These are phyloP conservation scores for Juglanconis oblonga DNA, from an alignment of 2,329 filamentous ascomycete species.

Conservation along the genomic window DNA sequence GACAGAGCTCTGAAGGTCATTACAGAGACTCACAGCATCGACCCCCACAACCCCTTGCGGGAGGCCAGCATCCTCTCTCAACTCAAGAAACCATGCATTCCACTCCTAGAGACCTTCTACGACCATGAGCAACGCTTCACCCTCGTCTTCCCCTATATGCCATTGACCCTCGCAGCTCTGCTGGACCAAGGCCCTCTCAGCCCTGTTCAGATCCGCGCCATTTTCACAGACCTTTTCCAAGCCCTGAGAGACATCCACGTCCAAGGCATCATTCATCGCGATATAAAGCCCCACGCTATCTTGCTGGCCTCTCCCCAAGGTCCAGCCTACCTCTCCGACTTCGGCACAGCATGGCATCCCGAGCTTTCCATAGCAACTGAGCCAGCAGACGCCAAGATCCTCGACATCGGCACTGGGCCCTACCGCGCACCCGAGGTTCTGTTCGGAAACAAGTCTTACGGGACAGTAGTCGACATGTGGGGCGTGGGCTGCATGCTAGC, in stretches of 20 bases:
- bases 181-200: conserved; percentile 48
- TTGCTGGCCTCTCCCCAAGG: conserved; percentile 65
- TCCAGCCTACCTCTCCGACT: conserved; percentile 80
- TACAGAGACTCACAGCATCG: conserved; percentile 65
- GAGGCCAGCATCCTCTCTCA: conserved; percentile 72
- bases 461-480: conserved; percentile 80
- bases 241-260: conserved; percentile 71
- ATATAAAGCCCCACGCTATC: conserved; percentile 90
- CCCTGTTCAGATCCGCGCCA: conserved; percentile 32
- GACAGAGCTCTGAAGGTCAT: conserved; percentile 80
- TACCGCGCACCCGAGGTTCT: conserved; percentile 89
- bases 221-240: conserved; percentile 65
- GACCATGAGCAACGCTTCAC: conserved; percentile 70
- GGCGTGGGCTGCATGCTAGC: conserved; percentile 79
- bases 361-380: conserved; percentile 59
- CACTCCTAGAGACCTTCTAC: conserved; percentile 70
- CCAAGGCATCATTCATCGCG: conserved; percentile 81
- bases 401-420: conserved; percentile 88
- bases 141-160: conserved; percentile 82
- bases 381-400: conserved; percentile 66
- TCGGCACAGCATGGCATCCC: conserved; percentile 85
- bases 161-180: conserved; percentile 67
- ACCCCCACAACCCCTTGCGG: conserved; percentile 78
- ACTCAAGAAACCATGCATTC: conserved; percentile 57
- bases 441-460: conserved; percentile 78